Percentiles rank a stretch among this genome's conserved stretches.
These are phyloP conservation scores for Pythium grandisporangium DNA, from an alignment of 352 stramenopile species.

Conservation along the genomic window DNA sequence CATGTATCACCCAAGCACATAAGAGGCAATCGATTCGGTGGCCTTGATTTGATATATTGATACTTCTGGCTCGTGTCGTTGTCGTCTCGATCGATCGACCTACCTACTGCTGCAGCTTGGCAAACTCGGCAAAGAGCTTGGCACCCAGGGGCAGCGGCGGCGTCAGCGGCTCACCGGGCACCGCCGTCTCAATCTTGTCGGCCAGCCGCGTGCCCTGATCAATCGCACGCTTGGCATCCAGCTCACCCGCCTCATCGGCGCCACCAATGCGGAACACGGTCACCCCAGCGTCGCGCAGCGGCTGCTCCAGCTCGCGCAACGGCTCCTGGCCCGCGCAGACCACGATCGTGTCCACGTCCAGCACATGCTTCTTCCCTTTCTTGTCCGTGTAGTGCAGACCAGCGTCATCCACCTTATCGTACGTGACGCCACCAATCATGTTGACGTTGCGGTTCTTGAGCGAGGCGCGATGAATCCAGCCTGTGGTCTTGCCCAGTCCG, in stretches of 20 bases:
- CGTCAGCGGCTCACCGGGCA: conserved; percentile 45
- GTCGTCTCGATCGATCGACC: too few relatives aligned
- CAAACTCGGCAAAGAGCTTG: conserved; percentile 5
- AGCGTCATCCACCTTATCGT: conserved; percentile 92
- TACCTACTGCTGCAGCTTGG: neutral
- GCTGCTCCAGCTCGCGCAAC: conserved; percentile 81
- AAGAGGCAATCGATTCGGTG: too few relatives aligned
- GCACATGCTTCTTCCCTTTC: conserved; percentile 66
- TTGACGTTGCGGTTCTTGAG: conserved; percentile 89
- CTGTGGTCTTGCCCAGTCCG: conserved; percentile 92
- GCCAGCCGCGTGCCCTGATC: conserved; percentile 91
- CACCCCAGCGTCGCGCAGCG: conserved; percentile 49
- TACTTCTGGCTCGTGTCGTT: too few relatives aligned
- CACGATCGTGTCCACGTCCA: conserved; percentile 95
- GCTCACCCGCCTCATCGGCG: conserved; percentile 90
- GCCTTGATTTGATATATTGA: too few relatives aligned
- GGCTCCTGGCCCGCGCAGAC: conserved; percentile 94
- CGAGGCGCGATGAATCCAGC: conserved; percentile 94
- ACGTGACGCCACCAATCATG: conserved; percentile 91
- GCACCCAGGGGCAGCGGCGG: conserved; percentile 28
- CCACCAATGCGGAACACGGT: conserved; percentile 94
- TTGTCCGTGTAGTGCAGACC: conserved; percentile 92
- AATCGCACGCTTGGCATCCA: conserved; percentile 97
- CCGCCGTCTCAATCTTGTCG: conserved; percentile 74
- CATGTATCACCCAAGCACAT: too few relatives aligned